Evolutionary conservation across 1,139 yeast species (phyloP), one percentile per base, ranked within the genome.

Genomic region (Taiozyma onychis): DNA sequence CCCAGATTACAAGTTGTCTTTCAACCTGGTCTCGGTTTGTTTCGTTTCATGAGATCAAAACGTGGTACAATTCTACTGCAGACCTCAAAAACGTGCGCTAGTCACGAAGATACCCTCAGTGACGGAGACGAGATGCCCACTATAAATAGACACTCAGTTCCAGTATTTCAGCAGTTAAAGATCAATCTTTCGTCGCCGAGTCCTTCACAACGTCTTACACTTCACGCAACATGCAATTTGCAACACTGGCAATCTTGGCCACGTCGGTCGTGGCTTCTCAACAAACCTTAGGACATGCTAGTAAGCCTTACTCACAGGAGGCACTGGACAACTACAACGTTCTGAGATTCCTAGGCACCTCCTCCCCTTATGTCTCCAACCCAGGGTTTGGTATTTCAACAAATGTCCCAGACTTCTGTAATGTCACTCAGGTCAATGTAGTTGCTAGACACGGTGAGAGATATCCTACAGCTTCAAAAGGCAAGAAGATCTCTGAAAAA

Each of bases 391-490:
- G 81, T 18, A 74, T 77, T 42, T 71, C 76, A 37, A 69, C 44
- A 35, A 62, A 60, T 3, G 54, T 55, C 16, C 81, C 81, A 7
- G 63, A 57, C 4, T 68, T 69, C 44, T 76, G 81, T 58, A 62
- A 66, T 8, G 57, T 76, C 47, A 71, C 72, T 48, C 81, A 75
- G 57, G 78, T 75, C 16, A 80, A 75, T 52, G 64, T 74, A 53
- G 53, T 73, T 46, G 68, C 74, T 34, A 71, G 82, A 62, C 82
- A 77, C 54, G 82, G 81, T 18, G 80, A 77, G 52, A 64, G 82
- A 53, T 77, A 67, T 60, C 78, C 80, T 21, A 65, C 73, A 2
- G 57, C 57, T 14, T 45, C 56, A n/a, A 48, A 46, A 39, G 61
- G 59, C 8, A 21, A 22, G 3, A 39, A 27, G 8, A 45, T 53